Evolutionary conservation across 257 asterid species (phyloP).

Genomic region (Nicotiana obtusifolia): DNA sequence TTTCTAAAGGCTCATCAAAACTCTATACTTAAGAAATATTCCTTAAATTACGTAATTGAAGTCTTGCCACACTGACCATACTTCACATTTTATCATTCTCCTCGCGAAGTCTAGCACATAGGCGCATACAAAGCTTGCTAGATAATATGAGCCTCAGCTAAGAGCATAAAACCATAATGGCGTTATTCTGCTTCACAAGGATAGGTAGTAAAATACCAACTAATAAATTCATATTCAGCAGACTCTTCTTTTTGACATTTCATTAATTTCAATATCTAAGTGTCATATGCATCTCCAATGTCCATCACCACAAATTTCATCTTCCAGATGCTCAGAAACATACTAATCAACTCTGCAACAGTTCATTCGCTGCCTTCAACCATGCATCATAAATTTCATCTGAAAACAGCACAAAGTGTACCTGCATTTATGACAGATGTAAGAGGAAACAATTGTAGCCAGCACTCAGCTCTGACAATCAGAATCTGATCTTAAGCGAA

Average conservation of each 20-base stretch:
- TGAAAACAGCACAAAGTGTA: slow-evolving; percentile 73
- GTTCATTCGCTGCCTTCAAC: slow-evolving; percentile 56
- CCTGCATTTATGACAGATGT: slow-evolving; percentile 40
- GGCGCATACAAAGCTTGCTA: background rate
- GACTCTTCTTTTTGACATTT: background rate
- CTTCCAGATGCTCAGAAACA: background rate
- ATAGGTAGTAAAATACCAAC: background rate
- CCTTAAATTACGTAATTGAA: no score
- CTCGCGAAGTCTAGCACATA: background rate
- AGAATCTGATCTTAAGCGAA: background rate
- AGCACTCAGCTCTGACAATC: background rate
- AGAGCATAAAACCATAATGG: background rate
- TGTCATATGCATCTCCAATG: background rate
- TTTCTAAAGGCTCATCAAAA: no score
- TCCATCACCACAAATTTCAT: background rate
- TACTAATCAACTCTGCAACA: slow-evolving; percentile 42
- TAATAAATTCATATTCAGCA: background rate
- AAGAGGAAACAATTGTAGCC: background rate
- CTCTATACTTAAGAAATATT: no score
- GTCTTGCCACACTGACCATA: background rate
- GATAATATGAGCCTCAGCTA: background rate
- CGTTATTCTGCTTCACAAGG: background rate
- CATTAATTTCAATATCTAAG: background rate
- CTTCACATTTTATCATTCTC: background rate
- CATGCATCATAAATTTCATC: slow-evolving; percentile 79